A percentile compares a stretch with the other conserved stretches of the same genome.
Evolutionary conservation across 306 rosid species (phyloP).

Genomic region (Cucurbita maxima): DNA sequence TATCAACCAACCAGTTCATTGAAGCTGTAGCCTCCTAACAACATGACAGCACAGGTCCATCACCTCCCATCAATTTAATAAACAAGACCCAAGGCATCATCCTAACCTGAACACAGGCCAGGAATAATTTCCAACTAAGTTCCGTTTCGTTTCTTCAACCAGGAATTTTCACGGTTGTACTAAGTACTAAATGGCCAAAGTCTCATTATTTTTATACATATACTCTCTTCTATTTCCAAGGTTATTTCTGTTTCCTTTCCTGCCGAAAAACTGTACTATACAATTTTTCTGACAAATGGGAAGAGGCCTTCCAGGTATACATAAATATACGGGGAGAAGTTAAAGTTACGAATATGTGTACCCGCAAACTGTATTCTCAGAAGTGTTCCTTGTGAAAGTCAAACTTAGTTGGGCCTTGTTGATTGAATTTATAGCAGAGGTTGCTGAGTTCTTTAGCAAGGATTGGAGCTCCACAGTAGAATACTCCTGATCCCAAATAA

Average conservation of each 20-base stretch:
- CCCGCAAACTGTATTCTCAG: conserved; percentile 9
- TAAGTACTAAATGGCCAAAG: background rate
- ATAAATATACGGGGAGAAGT: background rate
- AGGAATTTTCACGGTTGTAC: conserved; percentile 11
- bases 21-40: background rate
- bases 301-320: background rate
- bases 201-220: background rate
- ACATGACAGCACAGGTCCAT: conserved; percentile 5
- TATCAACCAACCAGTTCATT: background rate
- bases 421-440: conserved; percentile 88
- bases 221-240: background rate
- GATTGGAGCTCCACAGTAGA: conserved; percentile 94
- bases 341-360: background rate
- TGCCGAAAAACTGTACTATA: conserved; percentile 31
- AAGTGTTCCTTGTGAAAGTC: conserved; percentile 98
- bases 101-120: background rate
- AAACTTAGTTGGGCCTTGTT: conserved; percentile 89
- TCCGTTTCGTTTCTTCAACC: conserved; percentile 5
- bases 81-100: background rate
- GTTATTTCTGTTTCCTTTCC: background rate
- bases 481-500: conserved; percentile 52
- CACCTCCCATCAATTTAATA: background rate
- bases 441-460: conserved; percentile 87
- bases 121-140: background rate
- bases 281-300: background rate